Evolutionary conservation across 2,329 filamentous ascomycete genomes (phyloP).

Genomic region (Alternaria sp.): DNA sequence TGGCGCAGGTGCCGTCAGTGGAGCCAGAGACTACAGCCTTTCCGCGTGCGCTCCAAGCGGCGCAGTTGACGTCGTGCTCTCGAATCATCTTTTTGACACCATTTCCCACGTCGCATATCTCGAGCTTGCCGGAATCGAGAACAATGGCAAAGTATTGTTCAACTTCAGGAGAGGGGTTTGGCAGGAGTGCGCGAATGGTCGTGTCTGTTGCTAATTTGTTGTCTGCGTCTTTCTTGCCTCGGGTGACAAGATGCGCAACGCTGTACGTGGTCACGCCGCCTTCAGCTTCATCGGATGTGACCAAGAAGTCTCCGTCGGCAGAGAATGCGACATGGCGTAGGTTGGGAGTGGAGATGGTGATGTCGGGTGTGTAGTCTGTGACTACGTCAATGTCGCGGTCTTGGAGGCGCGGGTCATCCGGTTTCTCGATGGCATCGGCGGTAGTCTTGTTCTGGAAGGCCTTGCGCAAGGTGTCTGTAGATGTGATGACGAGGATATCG

Average conservation of each 20-base stretch:
- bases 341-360: slow-evolving; percentile 75
- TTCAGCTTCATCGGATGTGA: slow-evolving; percentile 81
- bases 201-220: slow-evolving; percentile 81
- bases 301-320: slow-evolving; percentile 83
- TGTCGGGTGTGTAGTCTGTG: slow-evolving; percentile 75
- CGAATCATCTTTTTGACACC: slow-evolving; percentile 65
- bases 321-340: slow-evolving; percentile 92
- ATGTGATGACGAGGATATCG: slow-evolving; percentile 76
- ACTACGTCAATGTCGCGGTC: slow-evolving; percentile 67
- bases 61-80: slow-evolving; percentile 78
- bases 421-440: slow-evolving; percentile 16
- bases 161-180: slow-evolving; percentile 79
- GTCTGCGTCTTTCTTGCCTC: slow-evolving; percentile 69
- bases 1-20: slow-evolving; percentile 78
- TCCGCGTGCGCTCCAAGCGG: slow-evolving; percentile 90
- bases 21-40: slow-evolving; percentile 92
- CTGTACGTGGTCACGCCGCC: slow-evolving; percentile 82
- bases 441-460: slow-evolving; percentile 67
- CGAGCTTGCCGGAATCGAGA: slow-evolving; percentile 78
- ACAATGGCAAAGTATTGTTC: slow-evolving; percentile 82
- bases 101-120: slow-evolving; percentile 79
- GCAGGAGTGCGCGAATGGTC: slow-evolving; percentile 74
- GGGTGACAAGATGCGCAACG: slow-evolving; percentile 71
- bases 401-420: slow-evolving; percentile 17
- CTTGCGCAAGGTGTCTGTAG: slow-evolving; percentile 78